These are phyloP conservation scores for Hymenoscyphus fructigenus DNA, from an alignment of 2,329 filamentous ascomycete species.

Conservation along the genomic window DNA sequence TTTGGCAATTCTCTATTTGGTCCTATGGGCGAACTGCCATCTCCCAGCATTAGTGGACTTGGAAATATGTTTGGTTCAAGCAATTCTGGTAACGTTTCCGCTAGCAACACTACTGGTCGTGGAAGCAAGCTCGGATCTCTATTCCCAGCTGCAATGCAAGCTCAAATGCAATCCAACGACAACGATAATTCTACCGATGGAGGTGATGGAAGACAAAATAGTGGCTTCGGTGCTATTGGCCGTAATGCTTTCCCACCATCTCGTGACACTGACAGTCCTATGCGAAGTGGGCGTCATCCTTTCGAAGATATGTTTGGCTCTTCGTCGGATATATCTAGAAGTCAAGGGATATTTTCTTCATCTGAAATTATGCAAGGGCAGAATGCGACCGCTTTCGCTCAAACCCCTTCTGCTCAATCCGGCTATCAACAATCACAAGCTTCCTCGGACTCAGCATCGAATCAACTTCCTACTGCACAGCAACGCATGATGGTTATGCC, in stretches of 20 bases:
- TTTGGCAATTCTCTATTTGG: constrained; percentile 82
- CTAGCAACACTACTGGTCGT: constrained; percentile 67
- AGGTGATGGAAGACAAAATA: constrained; percentile 59
- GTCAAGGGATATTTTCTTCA: constrained; percentile 30
- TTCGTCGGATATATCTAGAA: constrained; percentile 23
- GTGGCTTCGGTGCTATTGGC: constrained; percentile 66
- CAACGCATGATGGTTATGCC: constrained; percentile 97
- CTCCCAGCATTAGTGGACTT: constrained; percentile 66
- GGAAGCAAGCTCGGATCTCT: constrained; percentile 82
- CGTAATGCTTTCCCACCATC: constrained; percentile 56
- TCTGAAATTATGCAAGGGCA: constrained; percentile 29
- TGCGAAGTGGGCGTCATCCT: constrained; percentile 52
- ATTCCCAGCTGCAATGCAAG: constrained; percentile 87
- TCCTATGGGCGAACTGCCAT: constrained; percentile 74
- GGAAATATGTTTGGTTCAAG: constrained; percentile 69
- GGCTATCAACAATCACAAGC: constrained; percentile 36
- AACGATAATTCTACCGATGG: constrained; percentile 59
- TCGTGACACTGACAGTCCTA: constrained; percentile 60
- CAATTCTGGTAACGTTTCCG: constrained; percentile 50
- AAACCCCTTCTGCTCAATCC: constrained; percentile 29
- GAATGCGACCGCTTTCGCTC: constrained; percentile 29
- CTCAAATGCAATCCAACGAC: constrained; percentile 78
- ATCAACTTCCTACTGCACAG: constrained; percentile 66
- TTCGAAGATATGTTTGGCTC: constrained; percentile 50
- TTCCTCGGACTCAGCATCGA: constrained; percentile 53